Evolutionary conservation across 768 basidiomycete genomes (phyloP).

Genomic region (Termitomyces heimii): DNA sequence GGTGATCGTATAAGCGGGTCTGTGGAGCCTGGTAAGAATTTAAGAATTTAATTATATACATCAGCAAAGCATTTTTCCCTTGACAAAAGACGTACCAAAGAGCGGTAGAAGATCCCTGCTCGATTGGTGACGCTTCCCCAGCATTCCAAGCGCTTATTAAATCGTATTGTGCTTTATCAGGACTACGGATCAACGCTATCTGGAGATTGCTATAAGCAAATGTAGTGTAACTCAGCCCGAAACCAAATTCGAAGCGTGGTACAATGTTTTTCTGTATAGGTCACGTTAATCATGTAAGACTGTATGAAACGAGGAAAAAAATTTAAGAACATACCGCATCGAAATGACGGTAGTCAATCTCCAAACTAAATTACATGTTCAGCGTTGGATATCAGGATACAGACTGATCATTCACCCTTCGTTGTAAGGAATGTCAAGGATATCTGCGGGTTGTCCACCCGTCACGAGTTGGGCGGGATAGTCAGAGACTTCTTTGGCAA

Average conservation of each 20-base stretch:
- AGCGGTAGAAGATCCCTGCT: constrained; percentile 54
- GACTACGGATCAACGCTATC: constrained; percentile 33
- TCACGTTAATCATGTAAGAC: constrained; percentile 7
- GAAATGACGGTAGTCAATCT: constrained; percentile 71
- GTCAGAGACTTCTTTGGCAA: constrained; percentile 53
- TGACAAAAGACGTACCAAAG: constrained; percentile 36
- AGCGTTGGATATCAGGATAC: neutral
- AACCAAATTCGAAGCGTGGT: constrained; percentile 88
- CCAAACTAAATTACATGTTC: constrained; percentile 28
- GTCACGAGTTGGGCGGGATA: constrained; percentile 48
- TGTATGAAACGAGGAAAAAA: neutral
- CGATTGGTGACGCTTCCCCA: constrained; percentile 48
- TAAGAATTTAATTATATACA: neutral
- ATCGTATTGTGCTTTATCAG: constrained; percentile 31
- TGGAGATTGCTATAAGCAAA: constrained; percentile 66
- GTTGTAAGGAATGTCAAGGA: constrained; percentile 51
- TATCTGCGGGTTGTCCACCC: constrained; percentile 27
- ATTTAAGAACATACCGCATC: constrained; percentile 45
- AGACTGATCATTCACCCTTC: constrained; percentile 36
- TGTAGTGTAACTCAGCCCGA: constrained; percentile 79
- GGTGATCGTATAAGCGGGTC: constrained; percentile 53
- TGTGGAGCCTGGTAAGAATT: constrained; percentile 45
- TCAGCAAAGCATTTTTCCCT: neutral
- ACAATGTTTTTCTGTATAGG: constrained; percentile 52
- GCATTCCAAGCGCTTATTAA: constrained; percentile 49